Base-by-base conservation (phyloP, 2,329 filamentous ascomycete genomes). In the Xylariaceae sp. region DNA sequence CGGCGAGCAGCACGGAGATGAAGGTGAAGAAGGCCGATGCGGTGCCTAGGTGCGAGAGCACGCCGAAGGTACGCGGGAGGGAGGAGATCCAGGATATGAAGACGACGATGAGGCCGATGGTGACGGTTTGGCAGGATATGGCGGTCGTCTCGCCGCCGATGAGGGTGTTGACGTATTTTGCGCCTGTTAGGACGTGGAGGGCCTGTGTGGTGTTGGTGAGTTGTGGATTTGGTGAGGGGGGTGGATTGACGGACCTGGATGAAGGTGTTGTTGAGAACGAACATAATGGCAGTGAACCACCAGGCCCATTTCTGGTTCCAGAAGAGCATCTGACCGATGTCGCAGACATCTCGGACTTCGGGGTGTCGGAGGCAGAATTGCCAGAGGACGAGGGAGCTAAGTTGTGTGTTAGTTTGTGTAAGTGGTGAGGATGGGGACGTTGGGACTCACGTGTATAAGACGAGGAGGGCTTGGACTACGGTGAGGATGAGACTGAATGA, bases 301-400 rank as follows among this genome's bases (percentile, higher is more conserved):
- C 84, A 87, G 2, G 82, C 84, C 83, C 88, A 90, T 61, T 82
- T 85, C 73, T 90, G 86, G 65, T 88, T 87, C 87, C 88, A 95
- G 75, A 96, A 96, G 18, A 97, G 83, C 82, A 92, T 92, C 74
- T 96, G 90, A n/a, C 92, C 92, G 71, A 97, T 89, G 72, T 97
- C 92, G 72, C 92, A 96, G 11, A 96, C 90, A 76, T 97, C 92
- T 67, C 91, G 87, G 61, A 96, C 87, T 73, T 97, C 90, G 0
- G 92, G 92, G 70, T 97, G 91, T 52, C 91, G 85, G 59, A 97
- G 77, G 72, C 92, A 97, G 69, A 96, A 96, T 72, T 92, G 86
- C 92, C 66, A 72, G 13, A 64, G 61, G 5, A 70, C 60, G 55
- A 69, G 63, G 15, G 68, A 68, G 6, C 63, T 73, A 45, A 51